Evolutionary conservation across 768 basidiomycete genomes (phyloP).

Genomic region (Boletus sensibilis): DNA sequence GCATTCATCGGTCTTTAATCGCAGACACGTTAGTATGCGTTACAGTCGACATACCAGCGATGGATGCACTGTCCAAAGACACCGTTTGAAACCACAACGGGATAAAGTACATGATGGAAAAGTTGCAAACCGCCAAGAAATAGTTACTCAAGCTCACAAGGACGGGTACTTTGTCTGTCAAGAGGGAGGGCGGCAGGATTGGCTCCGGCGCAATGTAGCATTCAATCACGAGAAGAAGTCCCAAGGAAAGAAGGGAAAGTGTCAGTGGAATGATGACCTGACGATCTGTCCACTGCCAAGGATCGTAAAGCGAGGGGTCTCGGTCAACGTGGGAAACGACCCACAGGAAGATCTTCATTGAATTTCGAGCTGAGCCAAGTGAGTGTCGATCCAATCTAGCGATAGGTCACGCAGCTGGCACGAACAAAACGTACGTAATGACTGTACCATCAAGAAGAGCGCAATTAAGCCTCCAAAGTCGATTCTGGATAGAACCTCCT

Average conservation of each 20-base stretch:
- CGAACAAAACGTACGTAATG: not conserved
- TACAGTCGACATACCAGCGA: slow-evolving; percentile 5
- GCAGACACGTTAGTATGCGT: not conserved
- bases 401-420: not conserved
- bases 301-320: not conserved
- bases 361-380: slow-evolving; percentile 16
- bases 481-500: slow-evolving; percentile 8
- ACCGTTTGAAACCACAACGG: slow-evolving; percentile 19
- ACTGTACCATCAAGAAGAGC: slow-evolving; percentile 7
- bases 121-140: slow-evolving; percentile 13
- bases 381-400: slow-evolving; percentile 12
- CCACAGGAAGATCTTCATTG: slow-evolving; percentile 13
- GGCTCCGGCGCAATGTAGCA: slow-evolving; percentile 8
- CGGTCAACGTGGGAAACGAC: not conserved
- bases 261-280: slow-evolving; percentile 8
- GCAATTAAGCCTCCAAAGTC: slow-evolving; percentile 14
- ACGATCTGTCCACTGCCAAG: slow-evolving; percentile 7
- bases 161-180: slow-evolving; percentile 5
- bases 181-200: slow-evolving; percentile 9
- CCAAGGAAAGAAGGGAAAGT: slow-evolving; percentile 7
- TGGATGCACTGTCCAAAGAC: slow-evolving; percentile 6
- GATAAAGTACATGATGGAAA: slow-evolving; percentile 14
- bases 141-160: slow-evolving; percentile 8
- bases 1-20: not conserved
- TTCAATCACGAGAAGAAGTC: slow-evolving; percentile 8